Evolutionary conservation across 176 grass and related monocot genomes (phyloP).

Genomic region (Oryza glumipatula): DNA sequence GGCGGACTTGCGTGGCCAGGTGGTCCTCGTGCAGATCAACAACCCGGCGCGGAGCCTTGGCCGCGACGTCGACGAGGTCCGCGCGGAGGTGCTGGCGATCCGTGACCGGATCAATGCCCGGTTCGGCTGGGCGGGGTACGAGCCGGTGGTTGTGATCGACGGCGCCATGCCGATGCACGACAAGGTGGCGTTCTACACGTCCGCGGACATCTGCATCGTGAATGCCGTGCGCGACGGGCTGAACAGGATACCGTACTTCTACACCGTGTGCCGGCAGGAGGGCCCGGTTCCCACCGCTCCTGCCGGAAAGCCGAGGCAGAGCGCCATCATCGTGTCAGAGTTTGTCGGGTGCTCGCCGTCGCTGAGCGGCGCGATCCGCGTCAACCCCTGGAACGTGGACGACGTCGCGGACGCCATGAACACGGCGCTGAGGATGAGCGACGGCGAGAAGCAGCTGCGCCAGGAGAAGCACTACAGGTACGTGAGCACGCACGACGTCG

Average conservation of each 20-base stretch:
- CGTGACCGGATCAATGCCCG: constrained; percentile 52
- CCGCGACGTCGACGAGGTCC: constrained; percentile 56
- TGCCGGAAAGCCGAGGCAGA: constrained; percentile 31
- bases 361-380: constrained; percentile 59
- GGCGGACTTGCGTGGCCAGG: constrained; percentile 36
- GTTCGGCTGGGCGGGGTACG: constrained; percentile 46
- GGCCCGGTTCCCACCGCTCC: constrained; percentile 23
- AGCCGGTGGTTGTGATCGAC: constrained; percentile 57
- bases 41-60: constrained; percentile 58
- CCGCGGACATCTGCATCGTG: constrained; percentile 63
- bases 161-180: constrained; percentile 49
- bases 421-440: constrained; percentile 38
- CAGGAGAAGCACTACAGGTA: constrained; percentile 74
- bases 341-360: constrained; percentile 70
- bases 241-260: constrained; percentile 60
- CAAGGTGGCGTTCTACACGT: constrained; percentile 63
- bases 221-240: constrained; percentile 65
- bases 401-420: constrained; percentile 49
- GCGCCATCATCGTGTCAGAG: constrained; percentile 62
- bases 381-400: constrained; percentile 72
- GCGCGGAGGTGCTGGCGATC: constrained; percentile 44
- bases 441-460: constrained; percentile 48
- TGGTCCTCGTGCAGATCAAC: constrained; percentile 57
- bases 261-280: constrained; percentile 57
- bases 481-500: constrained; percentile 59